Evolutionary conservation across 1,284 basidiomycete genomes (phyloP), one percentile per base, ranked within the genome.

Genomic region (Takashimella tepidaria): DNA sequence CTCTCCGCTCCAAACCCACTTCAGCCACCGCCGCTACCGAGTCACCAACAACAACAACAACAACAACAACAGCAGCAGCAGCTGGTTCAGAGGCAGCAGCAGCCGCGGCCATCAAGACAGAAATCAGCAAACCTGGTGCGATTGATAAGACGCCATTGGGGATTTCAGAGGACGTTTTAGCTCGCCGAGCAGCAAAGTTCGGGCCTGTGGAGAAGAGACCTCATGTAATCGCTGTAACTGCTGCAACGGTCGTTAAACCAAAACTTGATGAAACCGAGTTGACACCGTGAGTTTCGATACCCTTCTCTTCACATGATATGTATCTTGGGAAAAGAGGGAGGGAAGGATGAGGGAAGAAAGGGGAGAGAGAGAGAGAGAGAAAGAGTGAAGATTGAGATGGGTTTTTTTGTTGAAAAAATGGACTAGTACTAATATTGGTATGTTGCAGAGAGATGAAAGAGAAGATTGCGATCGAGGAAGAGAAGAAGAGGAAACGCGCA

Each of bases 401-500:
- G 3, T 11, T 24, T 11, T 2, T 21, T n/a, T 50, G 3, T 24
- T 37, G 19, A 5, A 11, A 21, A 12, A n/a, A 43, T 3, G 41
- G 49, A 25, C n/a, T 27, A 4, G 23, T n/a, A 11, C 47, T 19
- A 1, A 3, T 27, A 45, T 59, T 66, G 49, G 59, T 47, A 20
- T 20, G 5, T 40, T 12, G 27, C 53, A 74, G 72, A 47, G 67
- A 64, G 51, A 54, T 62, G 56, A 61, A 59, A 5, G 67, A 65
- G 44, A 58, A 65, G 56, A 51, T 67, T 20, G 66, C 66, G 1
- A 51, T 56, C 12, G 74, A 78, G 44, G 77, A 77, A 56, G 76
- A 77, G 64, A 76, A 74, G 72, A 77, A 77, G 67, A 60, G 75
- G 45, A 77, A 78, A 64, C 59, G 77, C 40, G 71, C 72, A 5